Evolutionary conservation across 192 early-diverging fungal genomes (phyloP).

Genomic region (Chytriomyces sp.): DNA sequence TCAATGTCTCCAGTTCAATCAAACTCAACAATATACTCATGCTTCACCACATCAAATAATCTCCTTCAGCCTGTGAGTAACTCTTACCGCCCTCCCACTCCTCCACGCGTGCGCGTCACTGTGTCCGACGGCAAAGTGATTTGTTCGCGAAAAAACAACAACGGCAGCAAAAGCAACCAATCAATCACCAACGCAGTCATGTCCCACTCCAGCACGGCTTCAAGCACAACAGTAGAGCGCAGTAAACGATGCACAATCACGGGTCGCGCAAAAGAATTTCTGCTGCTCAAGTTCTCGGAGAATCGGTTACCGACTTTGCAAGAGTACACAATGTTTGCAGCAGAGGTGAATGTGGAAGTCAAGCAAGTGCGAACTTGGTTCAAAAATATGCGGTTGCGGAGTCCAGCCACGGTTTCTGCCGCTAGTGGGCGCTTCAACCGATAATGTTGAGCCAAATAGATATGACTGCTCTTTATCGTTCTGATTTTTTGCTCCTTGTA

Average conservation of each 20-base stretch:
- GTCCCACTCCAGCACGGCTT: background rate
- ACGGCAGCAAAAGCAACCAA: constrained; percentile 1
- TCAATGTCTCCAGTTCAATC: too few species aligned
- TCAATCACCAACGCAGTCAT: background rate
- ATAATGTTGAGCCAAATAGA: too few species aligned
- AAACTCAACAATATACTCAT: too few species aligned
- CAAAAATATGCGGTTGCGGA: background rate
- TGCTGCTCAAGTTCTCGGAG: background rate
- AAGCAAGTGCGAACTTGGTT: constrained; percentile 2
- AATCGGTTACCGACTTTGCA: background rate
- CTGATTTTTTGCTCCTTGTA: too few species aligned
- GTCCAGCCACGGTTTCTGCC: background rate
- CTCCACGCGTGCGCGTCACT: too few species aligned
- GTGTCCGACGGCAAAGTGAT: too few species aligned
- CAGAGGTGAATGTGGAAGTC: background rate
- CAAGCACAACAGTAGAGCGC: background rate
- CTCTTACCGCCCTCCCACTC: too few species aligned
- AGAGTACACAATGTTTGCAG: background rate
- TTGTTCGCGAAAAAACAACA: too few species aligned
- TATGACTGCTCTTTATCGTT: too few species aligned
- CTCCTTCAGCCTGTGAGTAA: too few species aligned
- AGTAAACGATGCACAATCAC: background rate
- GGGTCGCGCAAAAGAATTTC: background rate
- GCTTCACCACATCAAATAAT: too few species aligned
- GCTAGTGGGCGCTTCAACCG: too few species aligned